phyloP scores from a whole-genome alignment of 116 monocot genomes.

The Trichopus zeylanicus region DNA sequence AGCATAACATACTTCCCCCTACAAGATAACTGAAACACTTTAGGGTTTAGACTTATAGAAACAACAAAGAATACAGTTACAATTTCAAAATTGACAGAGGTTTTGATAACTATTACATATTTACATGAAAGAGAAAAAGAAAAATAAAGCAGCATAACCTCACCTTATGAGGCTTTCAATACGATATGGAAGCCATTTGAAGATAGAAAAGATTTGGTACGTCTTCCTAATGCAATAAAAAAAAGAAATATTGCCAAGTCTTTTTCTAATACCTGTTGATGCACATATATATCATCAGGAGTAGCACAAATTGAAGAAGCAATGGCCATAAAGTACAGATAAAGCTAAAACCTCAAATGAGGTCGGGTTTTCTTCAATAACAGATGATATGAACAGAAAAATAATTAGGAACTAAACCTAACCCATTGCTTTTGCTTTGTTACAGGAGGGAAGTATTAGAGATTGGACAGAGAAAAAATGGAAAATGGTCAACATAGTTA shows the following conservation, averaged over 20 bases:
- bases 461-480: no score
- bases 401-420: no score
- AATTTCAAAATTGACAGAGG: neutral
- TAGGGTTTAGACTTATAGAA: neutral
- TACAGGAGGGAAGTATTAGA: no score
- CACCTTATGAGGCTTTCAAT: slow-evolving; percentile 83
- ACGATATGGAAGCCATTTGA: slow-evolving; percentile 44
- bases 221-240: slow-evolving; percentile 93
- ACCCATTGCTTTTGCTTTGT: no score
- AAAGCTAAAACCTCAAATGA: neutral
- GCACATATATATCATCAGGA: neutral
- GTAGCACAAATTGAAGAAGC: neutral
- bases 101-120: neutral
- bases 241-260: slow-evolving; percentile 97
- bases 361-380: neutral
- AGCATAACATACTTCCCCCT: slow-evolving; percentile 90
- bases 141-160: neutral
- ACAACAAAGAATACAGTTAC: neutral
- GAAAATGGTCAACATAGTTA: no score
- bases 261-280: slow-evolving; percentile 78
- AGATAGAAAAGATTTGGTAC: slow-evolving; percentile 70
- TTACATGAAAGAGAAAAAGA: neutral
- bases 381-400: neutral
- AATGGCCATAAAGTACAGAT: neutral
- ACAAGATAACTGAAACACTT: slow-evolving; percentile 72